Base-by-base conservation (phyloP, 306 rosid genomes). In the Medicago lupulina region DNA sequence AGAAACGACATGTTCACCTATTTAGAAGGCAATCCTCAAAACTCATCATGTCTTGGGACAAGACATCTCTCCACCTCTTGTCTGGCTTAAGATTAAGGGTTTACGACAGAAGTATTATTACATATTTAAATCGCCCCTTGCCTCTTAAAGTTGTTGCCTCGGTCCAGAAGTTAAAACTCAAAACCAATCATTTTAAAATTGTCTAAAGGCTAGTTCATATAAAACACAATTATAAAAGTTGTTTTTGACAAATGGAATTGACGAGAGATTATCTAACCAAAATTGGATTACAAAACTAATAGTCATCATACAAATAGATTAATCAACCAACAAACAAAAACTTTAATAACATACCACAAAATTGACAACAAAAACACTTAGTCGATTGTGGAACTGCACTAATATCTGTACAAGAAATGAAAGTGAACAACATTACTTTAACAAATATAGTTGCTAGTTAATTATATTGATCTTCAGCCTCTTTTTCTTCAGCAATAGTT, bases 401-500 rank as follows among this genome's bases (percentile, higher is more conserved):
- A 51, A 14, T 28, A 21, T 60, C 4, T 79, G 9, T 72, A 13
- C 62, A 54, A 31, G 19, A 71, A 36, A 70, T 15, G 8, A 63
- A 62, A 72, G 8, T 17, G 67, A 46, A 55, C 34, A 41, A 17
- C 10, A 34, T 11, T 6, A 66, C 51, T 34, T 70, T 21, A 46
- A 43, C 60, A 64, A 17, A 15, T 10, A 63, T 39, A 13, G 13
- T 38, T 41, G 47, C 19, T 60, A 71, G 47, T 17, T 17, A 54
- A 49, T 81, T 51, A 23, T 51, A 51, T 34, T n/a, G 31, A 55
- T 55, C 83, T 49, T 80, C 86, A 44, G n/a, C 66, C 62, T 83
- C 89, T 50, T 60, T 60, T 14, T 91, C 97, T 81, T 91, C 93
- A 0, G 34, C 21, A 55, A 87, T 91, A 49, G 97, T 84, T 79